These are phyloP conservation scores for Plasmodium chabaudi DNA, from an alignment of 169 alveolate genomes.

Conservation along the genomic window DNA sequence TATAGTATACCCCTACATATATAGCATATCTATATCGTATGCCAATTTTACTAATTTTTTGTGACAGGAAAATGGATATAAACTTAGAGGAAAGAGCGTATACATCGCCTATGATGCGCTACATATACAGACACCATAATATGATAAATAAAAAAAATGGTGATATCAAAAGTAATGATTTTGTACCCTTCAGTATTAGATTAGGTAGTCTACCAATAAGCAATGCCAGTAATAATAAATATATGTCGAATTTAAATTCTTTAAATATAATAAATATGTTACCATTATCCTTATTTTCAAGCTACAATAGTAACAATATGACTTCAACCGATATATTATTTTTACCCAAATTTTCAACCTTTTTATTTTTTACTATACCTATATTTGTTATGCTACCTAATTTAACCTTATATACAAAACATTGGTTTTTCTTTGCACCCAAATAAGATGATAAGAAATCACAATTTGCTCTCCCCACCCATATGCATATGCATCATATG, in stretches of 20 bases:
- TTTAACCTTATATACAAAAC: slow-evolving; percentile 65
- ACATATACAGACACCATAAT: slow-evolving; percentile 30
- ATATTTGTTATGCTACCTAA: slow-evolving; percentile 71
- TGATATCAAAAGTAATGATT: slow-evolving; percentile 15
- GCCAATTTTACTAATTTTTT: neutral
- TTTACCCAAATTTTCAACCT: slow-evolving; percentile 70
- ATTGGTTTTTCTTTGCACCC: slow-evolving; percentile 75
- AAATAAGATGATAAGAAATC: slow-evolving; percentile 2
- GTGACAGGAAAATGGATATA: slow-evolving; percentile 39
- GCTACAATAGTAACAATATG: slow-evolving; percentile 71
- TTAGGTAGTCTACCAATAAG: slow-evolving; percentile 60
- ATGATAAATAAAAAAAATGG: slow-evolving; percentile 8
- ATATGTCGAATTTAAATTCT: slow-evolving; percentile 69
- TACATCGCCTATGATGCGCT: slow-evolving; percentile 68
- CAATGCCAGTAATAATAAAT: slow-evolving; percentile 52
- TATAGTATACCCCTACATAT: too few relatives aligned
- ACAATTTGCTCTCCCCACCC: neutral
- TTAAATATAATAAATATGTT: slow-evolving; percentile 54
- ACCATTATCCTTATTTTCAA: slow-evolving; percentile 70
- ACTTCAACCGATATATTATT: slow-evolving; percentile 68
- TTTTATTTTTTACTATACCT: slow-evolving; percentile 70
- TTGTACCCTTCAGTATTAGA: slow-evolving; percentile 57
- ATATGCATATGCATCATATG: neutral
- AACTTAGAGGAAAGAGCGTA: slow-evolving; percentile 67
- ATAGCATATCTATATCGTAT: slow-evolving; percentile 2